Percentiles rank a stretch among this genome's conserved stretches.
phyloP scores from a whole-genome alignment of 2,329 filamentous ascomycete genomes.

The Bimuria novae-zelandiae region DNA sequence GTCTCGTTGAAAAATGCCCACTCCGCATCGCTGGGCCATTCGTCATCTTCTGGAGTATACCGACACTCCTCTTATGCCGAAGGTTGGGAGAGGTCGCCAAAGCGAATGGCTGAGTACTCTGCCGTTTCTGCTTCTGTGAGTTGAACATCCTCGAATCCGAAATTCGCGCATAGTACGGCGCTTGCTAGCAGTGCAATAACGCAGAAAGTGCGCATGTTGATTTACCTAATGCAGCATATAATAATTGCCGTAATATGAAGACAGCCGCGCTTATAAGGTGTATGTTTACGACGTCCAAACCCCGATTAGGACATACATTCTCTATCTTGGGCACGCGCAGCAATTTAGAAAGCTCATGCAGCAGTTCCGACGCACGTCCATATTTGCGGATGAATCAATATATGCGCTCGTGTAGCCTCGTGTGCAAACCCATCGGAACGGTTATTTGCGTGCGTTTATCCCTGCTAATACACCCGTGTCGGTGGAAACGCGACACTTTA shows the following conservation, averaged over 20 bases:
- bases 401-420: conserved; percentile 3
- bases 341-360: background rate
- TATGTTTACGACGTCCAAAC: background rate
- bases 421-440: background rate
- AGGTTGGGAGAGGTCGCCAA: conserved; percentile 11
- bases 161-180: conserved; percentile 17
- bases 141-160: conserved; percentile 30
- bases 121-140: conserved; percentile 25
- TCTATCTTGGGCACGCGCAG: background rate
- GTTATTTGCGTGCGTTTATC: background rate
- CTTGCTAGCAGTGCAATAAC: background rate
- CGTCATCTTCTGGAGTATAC: conserved; percentile 21
- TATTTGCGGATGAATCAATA: background rate
- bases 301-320: background rate
- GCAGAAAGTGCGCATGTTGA: background rate
- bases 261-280: background rate
- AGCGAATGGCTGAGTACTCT: conserved; percentile 21
- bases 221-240: background rate
- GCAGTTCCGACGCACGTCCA: background rate
- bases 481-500: background rate
- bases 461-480: background rate
- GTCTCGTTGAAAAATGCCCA: conserved; percentile 31
- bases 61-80: conserved; percentile 20
- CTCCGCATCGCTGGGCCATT: conserved; percentile 27
- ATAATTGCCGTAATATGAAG: background rate